Percentiles rank a stretch among this genome's conserved stretches.
Evolutionary conservation across 306 rosid species (phyloP).

Genomic region (Prunus mongolica): DNA sequence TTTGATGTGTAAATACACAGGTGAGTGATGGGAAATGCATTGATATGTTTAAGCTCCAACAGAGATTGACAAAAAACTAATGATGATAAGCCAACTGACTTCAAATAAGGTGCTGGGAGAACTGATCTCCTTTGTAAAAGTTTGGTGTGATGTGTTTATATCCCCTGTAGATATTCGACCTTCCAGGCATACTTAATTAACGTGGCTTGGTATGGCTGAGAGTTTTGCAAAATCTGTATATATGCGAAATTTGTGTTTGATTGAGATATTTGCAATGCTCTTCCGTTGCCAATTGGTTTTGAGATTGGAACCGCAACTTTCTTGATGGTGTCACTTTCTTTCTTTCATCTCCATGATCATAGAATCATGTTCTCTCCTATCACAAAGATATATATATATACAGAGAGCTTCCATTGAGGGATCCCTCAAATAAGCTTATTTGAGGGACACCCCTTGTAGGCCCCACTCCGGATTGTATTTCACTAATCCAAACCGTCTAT

Average conservation of each 20-base stretch:
- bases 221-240: background rate
- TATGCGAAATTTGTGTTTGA: background rate
- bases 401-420: too few species aligned
- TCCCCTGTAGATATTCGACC: background rate
- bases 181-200: background rate
- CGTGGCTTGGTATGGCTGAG: background rate
- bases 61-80: background rate
- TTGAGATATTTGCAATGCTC: too few species aligned
- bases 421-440: too few species aligned
- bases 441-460: too few species aligned
- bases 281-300: too few species aligned
- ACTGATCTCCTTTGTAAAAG: background rate
- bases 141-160: background rate
- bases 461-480: too few species aligned
- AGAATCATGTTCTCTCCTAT: too few species aligned
- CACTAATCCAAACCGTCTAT: too few species aligned
- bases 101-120: background rate
- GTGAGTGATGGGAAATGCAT: background rate
- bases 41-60: slow-evolving; percentile 7
- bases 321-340: too few species aligned
- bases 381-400: too few species aligned
- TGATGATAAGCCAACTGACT: background rate
- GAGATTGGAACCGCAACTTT: too few species aligned
- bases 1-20: background rate
- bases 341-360: too few species aligned